phyloP scores from a whole-genome alignment of 495 filamentous ascomycete species.

The Letharia columbiana region DNA sequence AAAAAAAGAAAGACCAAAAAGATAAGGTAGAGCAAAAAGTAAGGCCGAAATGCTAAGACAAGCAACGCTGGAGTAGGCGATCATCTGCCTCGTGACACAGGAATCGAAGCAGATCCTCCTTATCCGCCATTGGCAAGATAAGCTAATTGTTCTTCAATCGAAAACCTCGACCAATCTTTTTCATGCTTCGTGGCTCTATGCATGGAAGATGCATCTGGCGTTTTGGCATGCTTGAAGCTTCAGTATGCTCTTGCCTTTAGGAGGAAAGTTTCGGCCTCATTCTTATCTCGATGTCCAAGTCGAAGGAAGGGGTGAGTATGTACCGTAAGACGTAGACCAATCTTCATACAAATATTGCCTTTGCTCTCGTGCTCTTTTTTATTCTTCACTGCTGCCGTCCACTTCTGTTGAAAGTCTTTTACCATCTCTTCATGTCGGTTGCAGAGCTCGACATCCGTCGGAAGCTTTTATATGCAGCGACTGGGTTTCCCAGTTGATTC shows the following conservation, averaged over 20 bases:
- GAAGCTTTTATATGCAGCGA: not conserved
- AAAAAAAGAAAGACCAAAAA: too few species aligned
- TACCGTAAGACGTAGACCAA: too few species aligned
- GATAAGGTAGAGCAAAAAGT: too few species aligned
- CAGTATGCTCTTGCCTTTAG: not conserved
- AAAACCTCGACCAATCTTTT: conserved; percentile 7
- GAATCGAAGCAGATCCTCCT: too few species aligned
- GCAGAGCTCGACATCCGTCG: not conserved
- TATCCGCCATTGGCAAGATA: too few species aligned
- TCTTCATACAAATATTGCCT: not conserved
- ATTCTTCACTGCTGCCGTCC: not conserved
- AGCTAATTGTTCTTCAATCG: too few species aligned
- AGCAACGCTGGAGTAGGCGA: too few species aligned
- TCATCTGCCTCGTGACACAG: too few species aligned
- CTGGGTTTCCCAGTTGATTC: not conserved
- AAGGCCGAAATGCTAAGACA: too few species aligned
- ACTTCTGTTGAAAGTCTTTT: not conserved
- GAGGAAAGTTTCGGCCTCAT: not conserved
- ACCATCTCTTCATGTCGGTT: not conserved
- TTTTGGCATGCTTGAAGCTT: not conserved
- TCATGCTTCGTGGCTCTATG: not conserved
- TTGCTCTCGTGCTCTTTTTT: not conserved
- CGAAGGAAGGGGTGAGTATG: not conserved
- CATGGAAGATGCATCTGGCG: not conserved
- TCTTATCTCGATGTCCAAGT: conserved; percentile 6